phyloP scores from a whole-genome alignment of 2,329 filamentous ascomycete species.

The Neophaeococcomyces aloes region DNA sequence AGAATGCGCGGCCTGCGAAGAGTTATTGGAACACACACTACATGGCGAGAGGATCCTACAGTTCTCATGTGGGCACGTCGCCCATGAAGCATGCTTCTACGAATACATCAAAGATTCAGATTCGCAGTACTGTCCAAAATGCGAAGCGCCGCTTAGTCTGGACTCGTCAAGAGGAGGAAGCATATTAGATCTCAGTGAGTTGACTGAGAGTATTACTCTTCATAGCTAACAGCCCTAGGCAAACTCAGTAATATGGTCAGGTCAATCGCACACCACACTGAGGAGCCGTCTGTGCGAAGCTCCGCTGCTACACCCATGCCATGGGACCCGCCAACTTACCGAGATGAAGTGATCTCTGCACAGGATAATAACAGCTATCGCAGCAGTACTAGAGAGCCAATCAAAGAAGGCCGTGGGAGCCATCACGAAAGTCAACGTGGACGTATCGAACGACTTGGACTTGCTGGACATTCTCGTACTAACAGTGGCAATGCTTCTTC shows the following conservation, averaged over 20 bases:
- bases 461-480: conserved; percentile 53
- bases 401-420: conserved; percentile 33
- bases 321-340: conserved; percentile 42
- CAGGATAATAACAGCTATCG: conserved; percentile 8
- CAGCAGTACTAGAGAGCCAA: conserved; percentile 24
- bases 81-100: conserved; percentile 97
- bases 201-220: conserved; percentile 1
- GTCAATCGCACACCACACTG: conserved; percentile 58
- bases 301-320: conserved; percentile 48
- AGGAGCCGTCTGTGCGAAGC: conserved; percentile 44
- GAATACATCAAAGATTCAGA: conserved; percentile 95
- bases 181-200: conserved; percentile 76
- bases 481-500: conserved; percentile 67
- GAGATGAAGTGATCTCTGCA: conserved; percentile 21
- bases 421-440: conserved; percentile 29
- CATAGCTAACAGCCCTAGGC: conserved; percentile 45
- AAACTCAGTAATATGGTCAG: conserved; percentile 91
- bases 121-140: conserved; percentile 86
- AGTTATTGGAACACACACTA: conserved; percentile 88
- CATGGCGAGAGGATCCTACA: conserved; percentile 89
- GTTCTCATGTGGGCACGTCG: conserved; percentile 93
- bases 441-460: conserved; percentile 36
- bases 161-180: conserved; percentile 91
- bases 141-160: conserved; percentile 79
- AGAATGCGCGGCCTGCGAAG: conserved; percentile 92